Conservation (phyloP, 805 yeast species). For the Maudiozyma pseudohumilis region DNA sequence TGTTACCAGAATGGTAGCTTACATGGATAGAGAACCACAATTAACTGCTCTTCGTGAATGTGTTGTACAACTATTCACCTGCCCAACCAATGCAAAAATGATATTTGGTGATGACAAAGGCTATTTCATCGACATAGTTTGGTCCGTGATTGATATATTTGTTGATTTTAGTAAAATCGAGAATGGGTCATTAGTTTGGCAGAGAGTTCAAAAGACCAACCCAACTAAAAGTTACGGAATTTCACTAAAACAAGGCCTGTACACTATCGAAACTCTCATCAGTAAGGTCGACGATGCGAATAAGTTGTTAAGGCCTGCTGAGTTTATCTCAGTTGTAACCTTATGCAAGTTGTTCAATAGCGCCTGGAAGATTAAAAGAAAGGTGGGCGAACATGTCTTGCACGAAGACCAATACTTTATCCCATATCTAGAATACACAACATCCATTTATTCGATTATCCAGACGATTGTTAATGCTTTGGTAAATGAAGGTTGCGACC, state of each 20-base stretch:
- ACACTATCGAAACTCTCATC: slow-evolving; percentile 28
- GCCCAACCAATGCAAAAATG: slow-evolving; percentile 65
- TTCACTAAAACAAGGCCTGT: slow-evolving; percentile 28
- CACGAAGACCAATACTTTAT: slow-evolving; percentile 43
- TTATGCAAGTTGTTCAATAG: slow-evolving; percentile 50
- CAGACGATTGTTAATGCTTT: slow-evolving; percentile 29
- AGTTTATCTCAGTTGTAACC: slow-evolving; percentile 34
- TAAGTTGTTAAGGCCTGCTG: slow-evolving; percentile 29
- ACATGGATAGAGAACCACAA: slow-evolving; percentile 82
- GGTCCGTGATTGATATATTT: slow-evolving; percentile 38
- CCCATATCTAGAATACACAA: slow-evolving; percentile 40
- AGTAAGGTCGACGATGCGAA: slow-evolving; percentile 28
- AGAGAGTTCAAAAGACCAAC: slow-evolving; percentile 26
- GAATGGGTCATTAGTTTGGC: slow-evolving; percentile 29
- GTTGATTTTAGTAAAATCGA: slow-evolving; percentile 33
- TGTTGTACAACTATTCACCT: slow-evolving; percentile 80
- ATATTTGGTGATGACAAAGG: slow-evolving; percentile 32
- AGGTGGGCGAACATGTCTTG: slow-evolving; percentile 60
- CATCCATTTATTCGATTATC: slow-evolving; percentile 35
- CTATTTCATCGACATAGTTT: slow-evolving; percentile 35
- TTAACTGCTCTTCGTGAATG: slow-evolving; percentile 60
- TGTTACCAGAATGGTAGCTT: slow-evolving; percentile 38
- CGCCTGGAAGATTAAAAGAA: slow-evolving; percentile 44
- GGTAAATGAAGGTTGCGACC: slow-evolving; percentile 10
- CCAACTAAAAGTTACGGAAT: slow-evolving; percentile 29